Percentiles rank a stretch among this genome's conserved stretches.
These are phyloP conservation scores for Candida dubliniensis DNA, from an alignment of 1,139 yeast species.

Conservation along the genomic window DNA sequence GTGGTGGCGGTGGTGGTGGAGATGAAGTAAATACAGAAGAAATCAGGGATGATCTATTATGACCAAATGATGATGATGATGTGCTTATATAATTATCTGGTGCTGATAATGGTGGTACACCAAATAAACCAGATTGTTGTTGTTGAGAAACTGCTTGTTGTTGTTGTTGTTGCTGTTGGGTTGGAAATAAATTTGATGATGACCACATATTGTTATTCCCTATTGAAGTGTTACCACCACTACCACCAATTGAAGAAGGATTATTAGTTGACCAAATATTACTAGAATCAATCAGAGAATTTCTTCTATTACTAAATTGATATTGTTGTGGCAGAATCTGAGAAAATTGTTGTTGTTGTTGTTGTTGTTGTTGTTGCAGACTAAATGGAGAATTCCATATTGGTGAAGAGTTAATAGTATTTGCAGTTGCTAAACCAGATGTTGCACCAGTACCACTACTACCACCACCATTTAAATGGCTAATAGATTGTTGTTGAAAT, in stretches of 20 bases:
- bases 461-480: too few species aligned
- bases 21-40: conserved; percentile 10
- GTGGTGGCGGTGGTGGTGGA: conserved; percentile 5
- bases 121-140: background rate
- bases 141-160: conserved; percentile 1
- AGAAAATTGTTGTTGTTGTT: conserved; percentile 3
- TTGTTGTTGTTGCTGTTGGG: conserved; percentile 3
- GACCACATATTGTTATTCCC: conserved; percentile 6
- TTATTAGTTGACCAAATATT: conserved; percentile 7
- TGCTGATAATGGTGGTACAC: background rate
- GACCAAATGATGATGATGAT: conserved; percentile 2
- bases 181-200: background rate
- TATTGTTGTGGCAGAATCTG: background rate
- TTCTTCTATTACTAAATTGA: conserved; percentile 4
- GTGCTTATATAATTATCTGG: conserved; percentile 12
- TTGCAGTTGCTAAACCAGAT: background rate
- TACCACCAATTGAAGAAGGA: background rate
- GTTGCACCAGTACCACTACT: too few species aligned
- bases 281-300: conserved; percentile 11
- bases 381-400: background rate
- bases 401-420: background rate
- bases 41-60: conserved; percentile 14
- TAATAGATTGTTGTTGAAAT: background rate
- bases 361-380: conserved; percentile 4
- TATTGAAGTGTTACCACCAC: background rate